Evolutionary conservation across 192 early-diverging fungal genomes (phyloP).

Genomic region (Lobosporangium transversale): DNA sequence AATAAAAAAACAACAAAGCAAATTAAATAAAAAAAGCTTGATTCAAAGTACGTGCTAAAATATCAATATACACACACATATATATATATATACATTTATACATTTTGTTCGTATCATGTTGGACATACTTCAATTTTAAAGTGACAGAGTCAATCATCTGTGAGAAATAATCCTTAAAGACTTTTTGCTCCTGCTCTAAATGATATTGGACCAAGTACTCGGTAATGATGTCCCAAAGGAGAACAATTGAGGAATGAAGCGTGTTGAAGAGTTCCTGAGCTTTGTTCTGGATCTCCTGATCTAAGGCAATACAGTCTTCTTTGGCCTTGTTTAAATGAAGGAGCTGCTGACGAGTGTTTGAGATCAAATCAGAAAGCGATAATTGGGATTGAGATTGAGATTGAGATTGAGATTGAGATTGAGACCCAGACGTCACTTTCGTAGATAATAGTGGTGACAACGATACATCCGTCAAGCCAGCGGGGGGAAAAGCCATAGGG

Average conservation of each 20-base stretch:
- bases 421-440: too few relatives aligned
- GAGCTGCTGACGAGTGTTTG: background rate
- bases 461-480: background rate
- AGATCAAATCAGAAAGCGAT: conserved; percentile 9
- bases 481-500: background rate
- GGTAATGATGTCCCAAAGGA: conserved; percentile 37
- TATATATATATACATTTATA: too few relatives aligned
- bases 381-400: too few relatives aligned
- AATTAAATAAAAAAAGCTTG: background rate
- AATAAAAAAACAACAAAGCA: conserved; percentile 1
- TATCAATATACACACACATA: background rate
- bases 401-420: too few relatives aligned
- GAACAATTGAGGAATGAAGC: conserved; percentile 8
- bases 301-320: background rate
- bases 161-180: conserved; percentile 31
- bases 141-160: conserved; percentile 25
- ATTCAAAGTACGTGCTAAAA: background rate
- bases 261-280: conserved; percentile 12
- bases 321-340: background rate
- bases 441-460: background rate
- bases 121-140: conserved; percentile 29
- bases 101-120: too few relatives aligned
- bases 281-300: conserved; percentile 1
- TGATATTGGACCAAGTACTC: conserved; percentile 41
- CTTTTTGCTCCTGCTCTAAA: conserved; percentile 17